Evolutionary conservation across 2,329 filamentous ascomycete species (phyloP).

Genomic region (Grosmannia huntii): DNA sequence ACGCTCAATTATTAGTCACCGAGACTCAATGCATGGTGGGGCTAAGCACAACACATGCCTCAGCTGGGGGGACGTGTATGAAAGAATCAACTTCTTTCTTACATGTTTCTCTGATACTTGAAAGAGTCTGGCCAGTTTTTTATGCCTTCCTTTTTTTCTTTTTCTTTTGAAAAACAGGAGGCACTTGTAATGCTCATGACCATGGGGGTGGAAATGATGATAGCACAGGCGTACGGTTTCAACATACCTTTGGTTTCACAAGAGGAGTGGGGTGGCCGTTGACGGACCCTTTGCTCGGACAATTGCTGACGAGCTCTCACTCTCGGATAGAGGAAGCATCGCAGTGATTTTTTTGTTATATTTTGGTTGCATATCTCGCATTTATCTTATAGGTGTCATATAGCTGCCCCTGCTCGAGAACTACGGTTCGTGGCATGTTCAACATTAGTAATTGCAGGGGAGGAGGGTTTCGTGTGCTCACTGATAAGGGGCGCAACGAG

Average conservation of each 20-base stretch:
- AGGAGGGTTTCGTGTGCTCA: background rate
- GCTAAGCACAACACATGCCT: background rate
- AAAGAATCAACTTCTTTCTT: conserved; percentile 9
- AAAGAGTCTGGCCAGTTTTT: background rate
- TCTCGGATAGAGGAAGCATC: background rate
- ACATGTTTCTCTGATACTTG: background rate
- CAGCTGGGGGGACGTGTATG: background rate
- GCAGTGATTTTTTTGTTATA: background rate
- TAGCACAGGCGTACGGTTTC: conserved; percentile 16
- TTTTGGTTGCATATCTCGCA: background rate
- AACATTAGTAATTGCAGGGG: background rate
- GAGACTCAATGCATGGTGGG: background rate
- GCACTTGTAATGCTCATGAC: conserved; percentile 10
- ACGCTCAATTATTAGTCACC: conserved; percentile 68
- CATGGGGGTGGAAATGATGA: conserved; percentile 8
- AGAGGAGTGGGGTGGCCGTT: background rate
- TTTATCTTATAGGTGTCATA: background rate
- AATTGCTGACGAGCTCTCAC: background rate
- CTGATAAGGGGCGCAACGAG: background rate
- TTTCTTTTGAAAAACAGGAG: background rate
- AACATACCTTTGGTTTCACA: conserved; percentile 12
- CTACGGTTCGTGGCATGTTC: background rate
- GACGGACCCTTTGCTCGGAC: background rate
- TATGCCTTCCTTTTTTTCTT: background rate
- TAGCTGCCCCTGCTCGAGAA: background rate